Conservation (phyloP, 1,284 basidiomycete genomes). For the Meira nashicola region DNA sequence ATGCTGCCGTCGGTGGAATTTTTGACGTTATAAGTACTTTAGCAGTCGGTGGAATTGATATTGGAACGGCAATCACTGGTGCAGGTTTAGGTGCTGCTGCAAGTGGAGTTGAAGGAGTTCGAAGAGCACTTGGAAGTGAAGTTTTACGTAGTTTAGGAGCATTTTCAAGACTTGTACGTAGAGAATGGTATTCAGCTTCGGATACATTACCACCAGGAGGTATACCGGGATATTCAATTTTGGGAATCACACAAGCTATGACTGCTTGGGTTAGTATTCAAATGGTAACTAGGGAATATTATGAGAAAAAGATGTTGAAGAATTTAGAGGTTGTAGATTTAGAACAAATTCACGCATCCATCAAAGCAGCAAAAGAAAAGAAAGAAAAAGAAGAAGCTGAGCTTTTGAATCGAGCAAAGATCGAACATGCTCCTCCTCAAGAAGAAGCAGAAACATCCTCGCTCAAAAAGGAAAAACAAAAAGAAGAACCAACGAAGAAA, state of each 20-base stretch:
- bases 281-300: constrained; percentile 32
- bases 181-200: constrained; percentile 36
- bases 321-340: constrained; percentile 29
- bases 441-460: constrained; percentile 1
- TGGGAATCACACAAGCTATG: constrained; percentile 38
- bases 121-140: constrained; percentile 32
- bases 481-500: neutral
- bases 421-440: neutral
- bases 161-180: constrained; percentile 36
- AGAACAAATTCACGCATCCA: constrained; percentile 9
- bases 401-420: neutral
- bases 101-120: constrained; percentile 33
- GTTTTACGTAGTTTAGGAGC: constrained; percentile 31
- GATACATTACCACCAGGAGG: constrained; percentile 42
- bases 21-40: constrained; percentile 38
- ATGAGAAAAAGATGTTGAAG: constrained; percentile 31
- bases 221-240: constrained; percentile 35
- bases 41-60: constrained; percentile 40
- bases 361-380: constrained; percentile 22
- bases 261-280: constrained; percentile 42
- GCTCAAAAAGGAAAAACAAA: neutral
- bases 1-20: constrained; percentile 35
- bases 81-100: constrained; percentile 36
- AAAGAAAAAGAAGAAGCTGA: constrained; percentile 1
- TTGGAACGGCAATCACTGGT: constrained; percentile 38